phyloP scores from a whole-genome alignment of 2,329 filamentous ascomycete genomes.

The Paraconiothyrium sp. region DNA sequence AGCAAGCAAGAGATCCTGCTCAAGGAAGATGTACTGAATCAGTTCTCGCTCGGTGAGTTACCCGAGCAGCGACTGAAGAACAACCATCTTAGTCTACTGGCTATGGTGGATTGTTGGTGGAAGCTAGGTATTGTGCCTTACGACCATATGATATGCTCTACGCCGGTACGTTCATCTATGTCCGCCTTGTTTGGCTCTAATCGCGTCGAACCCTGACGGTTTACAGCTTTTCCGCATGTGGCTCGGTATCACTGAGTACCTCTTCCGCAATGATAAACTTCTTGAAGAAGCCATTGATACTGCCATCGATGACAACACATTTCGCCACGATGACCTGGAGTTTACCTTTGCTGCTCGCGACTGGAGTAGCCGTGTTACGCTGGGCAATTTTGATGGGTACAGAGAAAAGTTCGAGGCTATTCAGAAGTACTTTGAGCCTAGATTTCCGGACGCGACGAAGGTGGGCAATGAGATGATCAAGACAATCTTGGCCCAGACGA shows the following conservation, averaged over 20 bases:
- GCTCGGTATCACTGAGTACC: slow-evolving; percentile 95
- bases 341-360: slow-evolving; percentile 96
- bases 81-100: slow-evolving; percentile 91
- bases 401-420: slow-evolving; percentile 89
- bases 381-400: slow-evolving; percentile 94
- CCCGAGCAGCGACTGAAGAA: slow-evolving; percentile 78
- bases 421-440: slow-evolving; percentile 88
- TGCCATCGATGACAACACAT: slow-evolving; percentile 88
- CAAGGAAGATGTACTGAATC: slow-evolving; percentile 82
- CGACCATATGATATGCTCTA: slow-evolving; percentile 99
- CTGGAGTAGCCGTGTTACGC: slow-evolving; percentile 92
- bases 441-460: slow-evolving; percentile 86
- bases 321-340: slow-evolving; percentile 94
- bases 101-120: slow-evolving; percentile 99
- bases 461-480: slow-evolving; percentile 98
- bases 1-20: slow-evolving; percentile 74
- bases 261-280: slow-evolving; percentile 84
- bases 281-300: slow-evolving; percentile 87
- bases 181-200: slow-evolving; percentile 1
- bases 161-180: slow-evolving; percentile 67
- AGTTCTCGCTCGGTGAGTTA: slow-evolving; percentile 81
- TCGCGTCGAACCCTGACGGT: neutral
- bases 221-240: slow-evolving; percentile 87
- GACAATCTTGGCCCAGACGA: slow-evolving; percentile 85
- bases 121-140: slow-evolving; percentile 93